A percentile compares a stretch with the other conserved stretches of the same genome.
Conservation (phyloP, 441 rosid genomes). For the Pelargonium cotyledonis region DNA sequence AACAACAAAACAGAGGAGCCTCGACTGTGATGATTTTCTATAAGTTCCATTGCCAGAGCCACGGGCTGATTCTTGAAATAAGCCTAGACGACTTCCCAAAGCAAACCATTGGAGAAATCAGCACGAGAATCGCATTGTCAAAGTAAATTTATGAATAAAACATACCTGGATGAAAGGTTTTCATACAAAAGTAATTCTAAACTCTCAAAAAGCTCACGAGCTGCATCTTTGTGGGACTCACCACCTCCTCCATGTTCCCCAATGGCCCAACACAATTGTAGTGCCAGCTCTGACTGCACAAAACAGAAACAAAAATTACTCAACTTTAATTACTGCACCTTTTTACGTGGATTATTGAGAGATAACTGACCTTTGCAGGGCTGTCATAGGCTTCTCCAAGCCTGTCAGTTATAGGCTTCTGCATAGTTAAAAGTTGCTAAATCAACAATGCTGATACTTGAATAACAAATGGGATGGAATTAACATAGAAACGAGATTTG, state of each 20-base stretch:
- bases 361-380: constrained; percentile 64
- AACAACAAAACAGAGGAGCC: constrained; percentile 88
- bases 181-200: constrained; percentile 87
- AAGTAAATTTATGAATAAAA: background rate
- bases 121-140: background rate
- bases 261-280: constrained; percentile 94
- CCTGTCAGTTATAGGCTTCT: constrained; percentile 91
- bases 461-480: constrained; percentile 4
- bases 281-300: constrained; percentile 72
- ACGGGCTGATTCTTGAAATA: constrained; percentile 53
- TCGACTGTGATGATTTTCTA: constrained; percentile 63
- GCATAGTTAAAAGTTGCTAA: constrained; percentile 19
- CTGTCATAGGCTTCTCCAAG: constrained; percentile 97
- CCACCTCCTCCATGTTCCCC: constrained; percentile 98
- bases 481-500: constrained; percentile 8
- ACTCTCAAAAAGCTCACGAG: constrained; percentile 94
- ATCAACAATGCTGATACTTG: constrained; percentile 1
- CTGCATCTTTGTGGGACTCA: constrained; percentile 77
- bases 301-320: constrained; percentile 14
- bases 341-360: constrained; percentile 9
- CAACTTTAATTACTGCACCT: constrained; percentile 6
- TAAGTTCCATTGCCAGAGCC: constrained; percentile 36
- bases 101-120: constrained; percentile 18
- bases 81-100: constrained; percentile 62
- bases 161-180: constrained; percentile 79